phyloP scores from a whole-genome alignment of 805 yeast genomes.

The Pichia sporocuriosa region DNA sequence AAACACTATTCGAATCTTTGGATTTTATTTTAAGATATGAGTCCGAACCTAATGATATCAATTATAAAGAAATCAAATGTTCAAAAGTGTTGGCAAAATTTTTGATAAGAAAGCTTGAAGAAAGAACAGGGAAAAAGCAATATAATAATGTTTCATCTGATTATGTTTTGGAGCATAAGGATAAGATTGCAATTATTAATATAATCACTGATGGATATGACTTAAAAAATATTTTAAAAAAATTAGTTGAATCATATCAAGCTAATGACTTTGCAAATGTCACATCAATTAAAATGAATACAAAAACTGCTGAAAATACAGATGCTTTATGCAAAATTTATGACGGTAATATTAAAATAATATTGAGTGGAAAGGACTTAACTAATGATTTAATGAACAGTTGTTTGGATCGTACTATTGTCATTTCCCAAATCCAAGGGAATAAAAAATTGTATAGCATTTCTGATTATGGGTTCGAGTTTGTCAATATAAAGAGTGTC shows the following conservation, averaged over 20 bases:
- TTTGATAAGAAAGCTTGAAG: not conserved
- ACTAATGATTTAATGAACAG: not conserved
- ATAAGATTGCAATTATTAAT: no score
- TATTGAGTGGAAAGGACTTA: not conserved
- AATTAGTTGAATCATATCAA: no score
- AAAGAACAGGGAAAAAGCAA: no score
- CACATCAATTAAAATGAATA: no score
- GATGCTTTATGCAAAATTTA: no score
- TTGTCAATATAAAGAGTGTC: slow-evolving; percentile 3
- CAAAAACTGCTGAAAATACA: not conserved
- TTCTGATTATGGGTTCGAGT: slow-evolving; percentile 5
- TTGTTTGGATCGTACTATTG: slow-evolving; percentile 1
- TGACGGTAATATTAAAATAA: not conserved
- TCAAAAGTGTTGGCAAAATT: not conserved
- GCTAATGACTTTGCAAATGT: no score
- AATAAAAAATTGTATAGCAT: slow-evolving; percentile 5
- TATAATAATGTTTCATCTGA: no score
- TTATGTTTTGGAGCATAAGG: no score
- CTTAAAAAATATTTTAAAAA: no score
- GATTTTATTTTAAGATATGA: no score
- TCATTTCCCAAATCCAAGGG: slow-evolving; percentile 1
- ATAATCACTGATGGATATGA: no score
- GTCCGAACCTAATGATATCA: not conserved
- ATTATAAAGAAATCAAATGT: not conserved
- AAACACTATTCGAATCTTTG: no score